Conservation (phyloP, 768 basidiomycete species). For the Boletus rubroflammeus region DNA sequence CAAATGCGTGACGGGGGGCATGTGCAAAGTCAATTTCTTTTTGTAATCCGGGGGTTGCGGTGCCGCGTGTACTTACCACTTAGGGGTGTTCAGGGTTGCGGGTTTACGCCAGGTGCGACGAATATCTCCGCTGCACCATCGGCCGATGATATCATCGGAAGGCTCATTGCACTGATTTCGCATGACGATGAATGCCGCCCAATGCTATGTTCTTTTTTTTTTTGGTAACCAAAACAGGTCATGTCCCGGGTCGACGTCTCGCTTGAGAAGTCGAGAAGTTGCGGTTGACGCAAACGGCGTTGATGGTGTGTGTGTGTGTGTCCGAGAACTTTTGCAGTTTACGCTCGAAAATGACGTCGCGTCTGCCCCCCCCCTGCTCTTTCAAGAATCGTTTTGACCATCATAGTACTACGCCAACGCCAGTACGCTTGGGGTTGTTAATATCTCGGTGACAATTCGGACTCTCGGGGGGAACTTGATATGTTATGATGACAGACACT, state of each 20-base stretch:
- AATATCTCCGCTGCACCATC: neutral
- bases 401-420: too few relatives aligned
- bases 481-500: neutral
- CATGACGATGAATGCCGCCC: neutral
- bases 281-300: neutral
- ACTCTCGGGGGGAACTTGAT: neutral
- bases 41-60: neutral
- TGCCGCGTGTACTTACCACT: neutral
- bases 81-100: constrained; percentile 12
- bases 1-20: neutral
- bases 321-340: too few relatives aligned
- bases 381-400: neutral
- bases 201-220: neutral
- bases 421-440: neutral
- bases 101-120: neutral
- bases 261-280: neutral
- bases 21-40: neutral
- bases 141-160: constrained; percentile 10
- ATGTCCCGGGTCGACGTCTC: neutral
- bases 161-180: neutral
- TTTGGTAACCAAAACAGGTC: neutral
- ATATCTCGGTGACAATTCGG: constrained; percentile 1
- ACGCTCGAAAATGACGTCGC: neutral
- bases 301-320: neutral
- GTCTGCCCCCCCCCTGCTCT: neutral